Conservation (phyloP, 495 filamentous ascomycete species). For the Hypoxylon fragiforme region DNA sequence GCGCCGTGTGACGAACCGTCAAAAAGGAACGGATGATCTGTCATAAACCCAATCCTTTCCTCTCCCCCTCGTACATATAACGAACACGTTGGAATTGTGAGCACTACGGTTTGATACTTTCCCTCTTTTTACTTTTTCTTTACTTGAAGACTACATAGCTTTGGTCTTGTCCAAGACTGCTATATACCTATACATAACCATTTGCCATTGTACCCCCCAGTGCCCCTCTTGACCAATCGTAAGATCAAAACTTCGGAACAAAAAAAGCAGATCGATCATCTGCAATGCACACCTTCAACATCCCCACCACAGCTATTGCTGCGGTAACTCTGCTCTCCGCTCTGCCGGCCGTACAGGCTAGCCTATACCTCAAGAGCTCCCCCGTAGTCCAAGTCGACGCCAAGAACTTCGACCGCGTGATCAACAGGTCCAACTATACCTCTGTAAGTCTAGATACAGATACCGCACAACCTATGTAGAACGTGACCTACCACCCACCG, state of each 20-base stretch:
- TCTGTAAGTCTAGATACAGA: slow-evolving; percentile 64
- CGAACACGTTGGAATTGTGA: not conserved
- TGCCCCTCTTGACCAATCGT: not conserved
- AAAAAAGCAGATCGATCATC: not conserved
- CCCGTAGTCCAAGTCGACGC: slow-evolving; percentile 83
- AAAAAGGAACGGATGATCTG: slow-evolving; percentile 13
- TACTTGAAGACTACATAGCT: too few species aligned
- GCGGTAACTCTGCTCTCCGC: slow-evolving; percentile 54
- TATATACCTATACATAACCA: too few species aligned
- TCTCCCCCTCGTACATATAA: slow-evolving; percentile 5
- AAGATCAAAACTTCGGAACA: not conserved
- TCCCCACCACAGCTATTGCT: slow-evolving; percentile 48
- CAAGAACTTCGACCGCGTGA: slow-evolving; percentile 82
- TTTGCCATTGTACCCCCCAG: too few species aligned
- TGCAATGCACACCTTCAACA: slow-evolving; percentile 46
- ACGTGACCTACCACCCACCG: not conserved
- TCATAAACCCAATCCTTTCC: slow-evolving; percentile 9
- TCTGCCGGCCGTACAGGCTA: slow-evolving; percentile 64
- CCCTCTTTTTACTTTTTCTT: not conserved
- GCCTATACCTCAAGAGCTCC: slow-evolving; percentile 83
- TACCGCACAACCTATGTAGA: not conserved
- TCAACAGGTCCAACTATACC: slow-evolving; percentile 86
- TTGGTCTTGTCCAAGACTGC: too few species aligned
- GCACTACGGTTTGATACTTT: slow-evolving; percentile 14
- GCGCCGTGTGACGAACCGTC: too few species aligned